Base-by-base conservation (phyloP, 352 stramenopile species). In the Aphanomyces stellatus region DNA sequence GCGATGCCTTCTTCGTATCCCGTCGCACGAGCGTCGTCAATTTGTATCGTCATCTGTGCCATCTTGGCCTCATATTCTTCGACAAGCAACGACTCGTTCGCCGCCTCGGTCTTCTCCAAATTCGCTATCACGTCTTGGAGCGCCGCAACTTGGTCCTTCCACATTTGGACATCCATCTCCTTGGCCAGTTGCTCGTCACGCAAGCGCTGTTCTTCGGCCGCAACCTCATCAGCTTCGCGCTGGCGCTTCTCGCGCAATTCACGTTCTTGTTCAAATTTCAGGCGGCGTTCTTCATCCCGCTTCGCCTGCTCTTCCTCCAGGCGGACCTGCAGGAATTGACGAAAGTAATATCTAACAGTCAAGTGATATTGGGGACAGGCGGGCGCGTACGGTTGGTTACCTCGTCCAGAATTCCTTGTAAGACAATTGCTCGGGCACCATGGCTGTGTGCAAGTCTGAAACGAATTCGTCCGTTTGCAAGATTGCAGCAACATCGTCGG, bases 371-470 rank as follows among this genome's bases (percentile, higher is more conserved):
- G 17, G 28, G 7, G 4, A 60, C 7, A 60, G 30, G n/a, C 17
- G 41, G 17, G 17, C 10, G 4, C 57, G 33, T n/a, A n/a, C n/a
- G n/a, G n/a, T 19, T 46, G 11, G n/a, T 46, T 74, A 93, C 76
- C 85, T 78, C 59, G 77, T 74, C 85, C 85, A 94, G 57, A 94
- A 94, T 72, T 94, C 85, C 60, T 90, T 82, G 62, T 89, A 87
- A 53, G 74, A 86, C 46, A 94, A 61, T 46, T 91, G 76, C 55
- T 88, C 70, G 4, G 85, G 85, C 42, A 94, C 85, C 56, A 94
- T 71, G 53, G 79, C 67, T 56, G 89, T 81, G 33, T 91, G 81
- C 51, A 92, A 69, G 31, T 76, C 71, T 0, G 73, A 66, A 10
- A 92, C 78, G 40, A 84, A 75, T 11, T 74, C 72, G 51, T 91